Conservation (phyloP, 2,329 filamentous ascomycete genomes). For the Cercospora janseana region DNA sequence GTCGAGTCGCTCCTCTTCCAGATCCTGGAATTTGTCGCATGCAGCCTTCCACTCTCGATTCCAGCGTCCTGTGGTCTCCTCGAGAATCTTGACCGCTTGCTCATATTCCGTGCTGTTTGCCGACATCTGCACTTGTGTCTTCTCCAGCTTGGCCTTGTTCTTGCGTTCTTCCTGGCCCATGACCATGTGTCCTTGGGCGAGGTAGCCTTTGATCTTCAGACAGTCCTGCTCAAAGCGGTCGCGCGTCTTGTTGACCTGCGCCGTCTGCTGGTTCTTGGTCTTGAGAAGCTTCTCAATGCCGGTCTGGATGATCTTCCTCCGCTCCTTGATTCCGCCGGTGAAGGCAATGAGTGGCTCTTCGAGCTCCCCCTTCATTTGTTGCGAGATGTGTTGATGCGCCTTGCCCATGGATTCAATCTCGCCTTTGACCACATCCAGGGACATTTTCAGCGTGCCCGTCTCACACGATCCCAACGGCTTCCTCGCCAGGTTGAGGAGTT, state of each 20-base stretch:
- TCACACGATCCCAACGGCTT: slow-evolving; percentile 90
- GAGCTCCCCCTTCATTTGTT: slow-evolving; percentile 92
- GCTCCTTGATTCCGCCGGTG: slow-evolving; percentile 90
- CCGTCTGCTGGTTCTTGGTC: slow-evolving; percentile 86
- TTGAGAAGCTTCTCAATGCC: slow-evolving; percentile 94
- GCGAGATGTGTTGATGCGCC: slow-evolving; percentile 82
- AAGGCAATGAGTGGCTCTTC: slow-evolving; percentile 93
- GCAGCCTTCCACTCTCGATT: slow-evolving; percentile 98
- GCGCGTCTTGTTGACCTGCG: slow-evolving; percentile 87
- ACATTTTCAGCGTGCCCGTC: slow-evolving; percentile 75
- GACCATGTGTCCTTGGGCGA: slow-evolving; percentile 98
- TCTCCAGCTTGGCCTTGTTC: slow-evolving; percentile 98
- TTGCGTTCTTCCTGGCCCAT: slow-evolving; percentile 99
- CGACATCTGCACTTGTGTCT: slow-evolving; percentile 94
- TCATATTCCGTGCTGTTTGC: slow-evolving; percentile 92
- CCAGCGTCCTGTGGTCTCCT: slow-evolving; percentile 94
- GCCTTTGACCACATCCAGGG: slow-evolving; percentile 80
- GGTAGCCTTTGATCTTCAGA: slow-evolving; percentile 95
- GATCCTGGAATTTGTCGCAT: slow-evolving; percentile 96
- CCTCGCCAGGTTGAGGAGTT: slow-evolving; percentile 77
- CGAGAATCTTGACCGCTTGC: slow-evolving; percentile 82
- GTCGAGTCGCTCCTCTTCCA: slow-evolving; percentile 94
- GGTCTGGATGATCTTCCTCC: slow-evolving; percentile 91
- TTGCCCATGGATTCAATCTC: slow-evolving; percentile 94
- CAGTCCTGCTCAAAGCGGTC: slow-evolving; percentile 98